These are phyloP conservation scores for Fusarium poae DNA, from an alignment of 2,329 filamentous ascomycete genomes.

Conservation along the genomic window DNA sequence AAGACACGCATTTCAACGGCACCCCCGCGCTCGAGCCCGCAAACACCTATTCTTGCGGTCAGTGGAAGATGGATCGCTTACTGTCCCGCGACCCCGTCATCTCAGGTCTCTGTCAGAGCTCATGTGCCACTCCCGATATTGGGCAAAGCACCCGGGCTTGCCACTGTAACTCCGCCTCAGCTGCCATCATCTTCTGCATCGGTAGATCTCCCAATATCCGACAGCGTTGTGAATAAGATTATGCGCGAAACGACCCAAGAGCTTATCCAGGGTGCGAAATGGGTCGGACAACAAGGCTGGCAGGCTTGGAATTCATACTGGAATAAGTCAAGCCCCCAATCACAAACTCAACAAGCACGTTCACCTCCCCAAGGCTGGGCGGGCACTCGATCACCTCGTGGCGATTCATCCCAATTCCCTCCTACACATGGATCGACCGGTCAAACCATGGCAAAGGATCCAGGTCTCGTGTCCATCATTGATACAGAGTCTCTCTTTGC, in stretches of 20 bases:
- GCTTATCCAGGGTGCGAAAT: conserved; percentile 78
- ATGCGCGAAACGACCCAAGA: conserved; percentile 85
- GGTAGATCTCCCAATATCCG: conserved; percentile 78
- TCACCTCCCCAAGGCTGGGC: conserved; percentile 65
- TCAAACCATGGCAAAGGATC: conserved; percentile 71
- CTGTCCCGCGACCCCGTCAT: conserved; percentile 78
- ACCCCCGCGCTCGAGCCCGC: conserved; percentile 59
- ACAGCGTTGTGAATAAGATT: conserved; percentile 80
- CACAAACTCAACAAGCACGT: conserved; percentile 60
- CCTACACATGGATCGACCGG: conserved; percentile 78
- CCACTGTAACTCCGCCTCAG: conserved; percentile 75
- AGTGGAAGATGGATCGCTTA: conserved; percentile 83
- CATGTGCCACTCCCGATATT: conserved; percentile 68
- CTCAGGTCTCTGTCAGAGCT: conserved; percentile 77
- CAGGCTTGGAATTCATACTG: conserved; percentile 87
- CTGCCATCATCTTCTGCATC: conserved; percentile 75
- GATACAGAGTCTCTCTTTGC: conserved; percentile 73
- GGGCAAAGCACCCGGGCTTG: conserved; percentile 67
- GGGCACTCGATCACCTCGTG: conserved; percentile 58
- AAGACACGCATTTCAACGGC: conserved; percentile 54
- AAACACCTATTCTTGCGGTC: conserved; percentile 76
- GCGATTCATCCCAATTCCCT: conserved; percentile 72
- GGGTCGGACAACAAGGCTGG: conserved; percentile 81
- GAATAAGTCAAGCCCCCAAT: conserved; percentile 66
- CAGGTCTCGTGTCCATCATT: conserved; percentile 79